Evolutionary conservation across 2,329 filamentous ascomycete species (phyloP).

Genomic region (Ophiocordyceps unilateralis): DNA sequence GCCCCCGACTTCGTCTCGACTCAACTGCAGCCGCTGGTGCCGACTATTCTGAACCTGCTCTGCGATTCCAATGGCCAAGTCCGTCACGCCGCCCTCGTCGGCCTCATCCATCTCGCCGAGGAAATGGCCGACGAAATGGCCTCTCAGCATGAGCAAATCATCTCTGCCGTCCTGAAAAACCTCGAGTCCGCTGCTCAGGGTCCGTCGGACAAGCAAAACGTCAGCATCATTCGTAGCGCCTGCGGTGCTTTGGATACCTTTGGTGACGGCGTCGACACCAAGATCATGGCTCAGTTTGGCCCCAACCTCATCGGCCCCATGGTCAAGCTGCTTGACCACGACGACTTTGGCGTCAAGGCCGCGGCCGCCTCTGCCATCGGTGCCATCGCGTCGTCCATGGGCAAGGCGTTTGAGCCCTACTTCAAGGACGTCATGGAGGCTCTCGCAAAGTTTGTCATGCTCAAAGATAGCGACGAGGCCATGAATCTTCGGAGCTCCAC

Average conservation of each 20-base stretch:
- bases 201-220: slow-evolving; percentile 53
- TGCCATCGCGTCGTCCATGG: slow-evolving; percentile 73
- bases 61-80: slow-evolving; percentile 73
- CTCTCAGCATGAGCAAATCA: slow-evolving; percentile 68
- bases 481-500: slow-evolving; percentile 79
- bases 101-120: slow-evolving; percentile 78
- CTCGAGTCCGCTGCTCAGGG: slow-evolving; percentile 62
- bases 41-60: slow-evolving; percentile 66
- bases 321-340: slow-evolving; percentile 65
- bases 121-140: slow-evolving; percentile 83
- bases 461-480: slow-evolving; percentile 82
- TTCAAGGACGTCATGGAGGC: slow-evolving; percentile 81
- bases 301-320: slow-evolving; percentile 70
- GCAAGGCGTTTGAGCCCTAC: slow-evolving; percentile 73
- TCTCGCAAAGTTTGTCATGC: slow-evolving; percentile 66
- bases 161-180: slow-evolving; percentile 75
- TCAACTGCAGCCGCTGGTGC: slow-evolving; percentile 73
- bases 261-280: slow-evolving; percentile 67
- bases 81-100: slow-evolving; percentile 71
- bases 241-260: slow-evolving; percentile 85
- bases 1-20: slow-evolving; percentile 95
- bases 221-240: slow-evolving; percentile 75
- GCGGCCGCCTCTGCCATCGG: slow-evolving; percentile 79
- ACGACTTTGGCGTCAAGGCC: slow-evolving; percentile 79
- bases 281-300: slow-evolving; percentile 66